These are phyloP conservation scores for Amanita brunnescens DNA, from an alignment of 768 basidiomycete genomes.

Conservation along the genomic window DNA sequence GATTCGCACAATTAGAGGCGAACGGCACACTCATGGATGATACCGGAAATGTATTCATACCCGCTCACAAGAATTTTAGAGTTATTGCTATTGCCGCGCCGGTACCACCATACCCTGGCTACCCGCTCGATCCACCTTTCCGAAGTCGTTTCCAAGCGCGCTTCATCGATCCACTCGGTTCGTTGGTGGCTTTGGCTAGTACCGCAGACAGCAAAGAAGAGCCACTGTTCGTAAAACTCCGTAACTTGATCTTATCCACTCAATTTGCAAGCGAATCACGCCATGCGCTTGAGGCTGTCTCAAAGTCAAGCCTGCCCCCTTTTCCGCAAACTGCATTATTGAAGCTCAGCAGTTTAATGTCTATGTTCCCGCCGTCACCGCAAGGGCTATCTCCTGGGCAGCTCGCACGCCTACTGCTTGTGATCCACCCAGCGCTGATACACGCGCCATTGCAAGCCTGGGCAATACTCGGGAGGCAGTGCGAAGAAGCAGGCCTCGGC, in stretches of 20 bases:
- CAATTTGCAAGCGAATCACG: slow-evolving; percentile 56
- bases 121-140: slow-evolving; percentile 60
- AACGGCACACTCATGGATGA: slow-evolving; percentile 19
- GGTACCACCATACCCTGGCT: slow-evolving; percentile 59
- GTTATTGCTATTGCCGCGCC: slow-evolving; percentile 65
- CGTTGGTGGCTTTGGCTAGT: slow-evolving; percentile 36
- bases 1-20: slow-evolving; percentile 41
- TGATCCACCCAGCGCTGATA: slow-evolving; percentile 49
- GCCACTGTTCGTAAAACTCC: slow-evolving; percentile 34
- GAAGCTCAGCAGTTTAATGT: slow-evolving; percentile 38
- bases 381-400: slow-evolving; percentile 32
- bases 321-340: slow-evolving; percentile 58
- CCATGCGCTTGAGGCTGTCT: slow-evolving; percentile 42
- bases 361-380: slow-evolving; percentile 44
- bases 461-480: slow-evolving; percentile 50
- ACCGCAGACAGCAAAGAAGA: slow-evolving; percentile 7
- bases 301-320: slow-evolving; percentile 44
- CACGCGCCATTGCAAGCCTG: slow-evolving; percentile 53
- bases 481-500: slow-evolving; percentile 45
- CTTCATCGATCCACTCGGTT: slow-evolving; percentile 52
- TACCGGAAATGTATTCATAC: slow-evolving; percentile 41
- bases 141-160: slow-evolving; percentile 62
- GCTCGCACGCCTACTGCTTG: slow-evolving; percentile 45
- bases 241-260: slow-evolving; percentile 50
- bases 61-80: slow-evolving; percentile 59